A percentile compares a stretch with the other conserved stretches of the same genome.
Evolutionary conservation across 257 asterid species (phyloP).

Genomic region (Penstemon barbatus): DNA sequence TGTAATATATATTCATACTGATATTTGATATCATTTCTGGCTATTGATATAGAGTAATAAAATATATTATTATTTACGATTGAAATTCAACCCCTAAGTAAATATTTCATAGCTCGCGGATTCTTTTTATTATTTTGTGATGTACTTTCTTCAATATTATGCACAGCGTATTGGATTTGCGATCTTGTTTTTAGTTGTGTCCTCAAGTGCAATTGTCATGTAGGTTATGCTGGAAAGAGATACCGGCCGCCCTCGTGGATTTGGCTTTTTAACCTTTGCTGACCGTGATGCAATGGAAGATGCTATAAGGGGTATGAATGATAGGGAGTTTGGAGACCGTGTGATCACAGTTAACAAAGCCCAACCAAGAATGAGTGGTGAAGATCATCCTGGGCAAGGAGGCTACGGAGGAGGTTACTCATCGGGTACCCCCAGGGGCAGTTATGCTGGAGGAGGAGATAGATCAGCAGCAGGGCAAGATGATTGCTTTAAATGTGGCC

Average conservation of each 20-base stretch:
- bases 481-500: constrained; percentile 96
- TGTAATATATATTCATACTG: not conserved
- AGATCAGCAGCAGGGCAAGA: constrained; percentile 78
- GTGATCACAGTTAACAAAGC: constrained; percentile 94
- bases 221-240: constrained; percentile 95
- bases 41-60: not conserved
- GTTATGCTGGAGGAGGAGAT: constrained; percentile 62
- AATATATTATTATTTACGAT: not conserved
- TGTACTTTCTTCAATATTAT: not conserved
- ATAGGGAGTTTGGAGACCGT: constrained; percentile 86
- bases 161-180: not conserved
- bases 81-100: not conserved
- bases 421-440: constrained; percentile 63
- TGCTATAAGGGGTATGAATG: constrained; percentile 93
- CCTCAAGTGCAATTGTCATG: constrained; percentile 21
- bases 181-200: not conserved
- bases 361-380: constrained; percentile 81
- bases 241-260: constrained; percentile 98
- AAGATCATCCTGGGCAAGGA: constrained; percentile 59
- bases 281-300: constrained; percentile 94
- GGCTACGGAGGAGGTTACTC: constrained; percentile 74
- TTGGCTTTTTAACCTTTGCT: constrained; percentile 91
- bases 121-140: not conserved
- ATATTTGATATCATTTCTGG: not conserved
- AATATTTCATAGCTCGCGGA: not conserved